Evolutionary conservation across 148 eudicot species (phyloP).

Genomic region (Persicaria maculosa): DNA sequence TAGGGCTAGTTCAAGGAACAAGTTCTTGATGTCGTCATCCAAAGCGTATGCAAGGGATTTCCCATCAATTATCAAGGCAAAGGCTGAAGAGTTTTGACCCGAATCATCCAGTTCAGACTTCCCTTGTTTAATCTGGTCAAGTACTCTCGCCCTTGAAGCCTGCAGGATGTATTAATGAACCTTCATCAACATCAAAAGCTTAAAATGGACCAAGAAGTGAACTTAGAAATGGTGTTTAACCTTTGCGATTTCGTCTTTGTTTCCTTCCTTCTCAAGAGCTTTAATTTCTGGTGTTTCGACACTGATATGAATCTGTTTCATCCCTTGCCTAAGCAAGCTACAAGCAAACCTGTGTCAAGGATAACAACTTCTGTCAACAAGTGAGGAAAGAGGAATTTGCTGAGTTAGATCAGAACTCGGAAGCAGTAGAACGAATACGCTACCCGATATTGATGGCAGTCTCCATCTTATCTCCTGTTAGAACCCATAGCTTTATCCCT

Average conservation of each 20-base stretch:
- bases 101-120: constrained; percentile 44
- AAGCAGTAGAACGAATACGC: constrained; percentile 5
- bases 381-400: not conserved
- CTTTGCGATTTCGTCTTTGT: constrained; percentile 53
- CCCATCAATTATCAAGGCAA: constrained; percentile 91
- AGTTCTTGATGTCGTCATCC: constrained; percentile 43
- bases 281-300: constrained; percentile 69
- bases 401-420: not conserved
- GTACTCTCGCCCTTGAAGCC: constrained; percentile 69
- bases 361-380: not conserved
- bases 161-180: constrained; percentile 18
- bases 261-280: constrained; percentile 61
- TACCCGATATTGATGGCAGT: constrained; percentile 99
- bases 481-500: constrained; percentile 96
- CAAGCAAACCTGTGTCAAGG: constrained; percentile 60
- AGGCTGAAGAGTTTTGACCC: constrained; percentile 43
- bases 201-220: not conserved
- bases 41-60: constrained; percentile 84
- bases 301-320: constrained; percentile 72
- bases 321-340: constrained; percentile 94
- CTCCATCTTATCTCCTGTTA: constrained; percentile 99
- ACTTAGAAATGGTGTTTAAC: constrained; percentile 24
- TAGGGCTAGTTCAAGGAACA: constrained; percentile 67
- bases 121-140: constrained; percentile 59
- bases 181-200: not conserved